These are phyloP conservation scores for Aspergillus homomorphus DNA, from an alignment of 495 filamentous ascomycete species.

Conservation along the genomic window DNA sequence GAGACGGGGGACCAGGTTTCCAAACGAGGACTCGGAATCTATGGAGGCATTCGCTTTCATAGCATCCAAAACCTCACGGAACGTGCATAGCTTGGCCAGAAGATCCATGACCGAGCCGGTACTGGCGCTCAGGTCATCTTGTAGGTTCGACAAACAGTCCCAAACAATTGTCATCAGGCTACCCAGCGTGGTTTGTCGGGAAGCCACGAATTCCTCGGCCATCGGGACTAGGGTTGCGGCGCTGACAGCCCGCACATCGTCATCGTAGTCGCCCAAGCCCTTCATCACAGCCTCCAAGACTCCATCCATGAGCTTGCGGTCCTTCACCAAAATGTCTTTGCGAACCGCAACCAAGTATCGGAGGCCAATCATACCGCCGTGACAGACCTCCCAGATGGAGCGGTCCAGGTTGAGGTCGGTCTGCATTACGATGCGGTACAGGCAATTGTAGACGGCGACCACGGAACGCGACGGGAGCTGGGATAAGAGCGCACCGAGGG, in stretches of 20 bases:
- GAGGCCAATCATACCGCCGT: conserved; percentile 96
- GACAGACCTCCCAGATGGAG: conserved; percentile 88
- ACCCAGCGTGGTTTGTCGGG: conserved; percentile 72
- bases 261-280: conserved; percentile 83
- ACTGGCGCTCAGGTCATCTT: conserved; percentile 94
- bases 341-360: conserved; percentile 92
- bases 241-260: conserved; percentile 95
- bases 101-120: conserved; percentile 98
- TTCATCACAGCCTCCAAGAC: conserved; percentile 91
- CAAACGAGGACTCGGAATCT: conserved; percentile 83
- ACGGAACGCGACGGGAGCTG: conserved; percentile 75
- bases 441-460: conserved; percentile 70
- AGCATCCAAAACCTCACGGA: conserved; percentile 84
- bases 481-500: conserved; percentile 80
- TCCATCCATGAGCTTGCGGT: conserved; percentile 84
- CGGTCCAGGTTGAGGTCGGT: conserved; percentile 66
- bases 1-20: conserved; percentile 83
- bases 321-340: conserved; percentile 81
- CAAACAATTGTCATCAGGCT: conserved; percentile 90
- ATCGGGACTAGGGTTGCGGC: conserved; percentile 95
- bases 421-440: conserved; percentile 91
- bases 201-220: conserved; percentile 84
- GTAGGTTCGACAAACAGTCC: conserved; percentile 92
- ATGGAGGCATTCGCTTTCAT: conserved; percentile 88
- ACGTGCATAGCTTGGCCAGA: conserved; percentile 90